phyloP scores from a whole-genome alignment of 495 filamentous ascomycete genomes.

The Neurospora pannonica region DNA sequence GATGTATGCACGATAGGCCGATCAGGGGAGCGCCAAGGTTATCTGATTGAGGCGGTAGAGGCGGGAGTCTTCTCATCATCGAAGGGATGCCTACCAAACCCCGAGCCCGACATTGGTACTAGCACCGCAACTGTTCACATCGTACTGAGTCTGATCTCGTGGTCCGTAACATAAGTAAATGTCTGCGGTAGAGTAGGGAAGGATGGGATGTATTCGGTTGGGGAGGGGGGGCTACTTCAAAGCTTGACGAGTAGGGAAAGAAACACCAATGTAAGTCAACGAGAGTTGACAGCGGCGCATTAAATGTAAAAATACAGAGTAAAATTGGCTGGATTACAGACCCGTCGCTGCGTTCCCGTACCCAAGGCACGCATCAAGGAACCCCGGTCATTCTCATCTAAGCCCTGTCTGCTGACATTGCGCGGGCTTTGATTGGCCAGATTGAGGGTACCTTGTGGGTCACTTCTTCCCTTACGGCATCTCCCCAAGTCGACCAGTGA shows the following conservation, averaged over 20 bases:
- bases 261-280: neutral
- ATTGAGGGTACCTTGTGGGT: neutral
- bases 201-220: neutral
- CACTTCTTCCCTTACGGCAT: conserved; percentile 1
- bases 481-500: neutral
- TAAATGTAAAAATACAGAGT: neutral
- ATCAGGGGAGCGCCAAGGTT: neutral
- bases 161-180: neutral
- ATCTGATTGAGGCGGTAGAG: neutral
- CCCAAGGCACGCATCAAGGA: neutral
- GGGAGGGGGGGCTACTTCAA: neutral
- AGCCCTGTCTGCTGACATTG: conserved; percentile 24
- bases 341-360: neutral
- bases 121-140: neutral
- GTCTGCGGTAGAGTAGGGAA: neutral
- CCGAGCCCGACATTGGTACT: neutral
- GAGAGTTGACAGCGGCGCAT: neutral
- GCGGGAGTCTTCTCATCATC: neutral
- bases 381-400: conserved; percentile 3
- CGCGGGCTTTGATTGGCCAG: conserved; percentile 11
- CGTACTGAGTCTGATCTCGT: neutral
- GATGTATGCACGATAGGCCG: neutral
- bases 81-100: neutral
- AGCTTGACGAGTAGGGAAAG: neutral
- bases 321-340: neutral